These are phyloP conservation scores for Diaporthe destruens DNA, from an alignment of 2,329 filamentous ascomycete genomes.

Conservation along the genomic window DNA sequence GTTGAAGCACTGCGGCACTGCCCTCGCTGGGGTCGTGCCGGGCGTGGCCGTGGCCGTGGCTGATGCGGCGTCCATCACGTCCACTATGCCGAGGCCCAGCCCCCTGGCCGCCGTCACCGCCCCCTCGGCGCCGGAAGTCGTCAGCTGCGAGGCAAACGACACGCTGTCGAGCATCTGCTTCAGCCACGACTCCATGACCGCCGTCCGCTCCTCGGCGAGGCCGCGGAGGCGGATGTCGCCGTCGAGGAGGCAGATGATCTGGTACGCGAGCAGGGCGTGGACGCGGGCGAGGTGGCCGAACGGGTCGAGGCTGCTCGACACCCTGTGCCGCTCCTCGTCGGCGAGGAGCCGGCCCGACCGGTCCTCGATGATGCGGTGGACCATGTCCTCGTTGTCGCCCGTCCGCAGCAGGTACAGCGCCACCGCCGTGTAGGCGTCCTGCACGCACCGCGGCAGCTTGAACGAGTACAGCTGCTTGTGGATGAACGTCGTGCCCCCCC, in stretches of 20 bases:
- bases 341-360: slow-evolving; percentile 27
- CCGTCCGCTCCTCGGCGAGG: slow-evolving; percentile 22
- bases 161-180: slow-evolving; percentile 43
- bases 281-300: slow-evolving; percentile 31
- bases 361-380: slow-evolving; percentile 41
- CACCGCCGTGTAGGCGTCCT: slow-evolving; percentile 25
- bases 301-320: slow-evolving; percentile 31
- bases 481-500: slow-evolving; percentile 47
- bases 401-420: slow-evolving; percentile 22
- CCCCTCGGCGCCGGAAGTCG: not conserved
- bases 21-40: not conserved
- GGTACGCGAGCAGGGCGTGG: slow-evolving; percentile 32
- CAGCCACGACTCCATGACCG: slow-evolving; percentile 7
- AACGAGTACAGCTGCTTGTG: slow-evolving; percentile 45
- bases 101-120: not conserved
- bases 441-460: slow-evolving; percentile 42
- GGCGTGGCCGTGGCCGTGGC: not conserved
- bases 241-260: slow-evolving; percentile 37
- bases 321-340: slow-evolving; percentile 24
- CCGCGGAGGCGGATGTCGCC: slow-evolving; percentile 34
- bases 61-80: not conserved
- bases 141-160: slow-evolving; percentile 30
- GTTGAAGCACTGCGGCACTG: not conserved
- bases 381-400: slow-evolving; percentile 32
- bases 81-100: slow-evolving; percentile 22